Percentiles rank a stretch among this genome's conserved stretches.
Conservation (phyloP, 2,329 filamentous ascomycete genomes). For the Aureobasidium lini region DNA sequence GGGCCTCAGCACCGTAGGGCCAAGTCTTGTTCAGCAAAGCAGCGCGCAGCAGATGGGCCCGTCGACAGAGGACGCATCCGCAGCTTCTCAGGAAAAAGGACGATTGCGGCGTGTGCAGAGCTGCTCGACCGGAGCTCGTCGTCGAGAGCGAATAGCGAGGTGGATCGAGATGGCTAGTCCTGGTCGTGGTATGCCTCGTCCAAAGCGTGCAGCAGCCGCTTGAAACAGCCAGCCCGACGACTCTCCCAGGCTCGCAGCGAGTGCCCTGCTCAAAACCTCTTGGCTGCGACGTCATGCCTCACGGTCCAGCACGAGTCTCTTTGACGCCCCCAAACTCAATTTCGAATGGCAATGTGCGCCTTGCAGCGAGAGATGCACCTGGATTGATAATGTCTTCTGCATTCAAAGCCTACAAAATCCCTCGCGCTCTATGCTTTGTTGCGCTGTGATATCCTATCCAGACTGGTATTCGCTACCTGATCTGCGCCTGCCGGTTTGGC, state of each 20-base stretch:
- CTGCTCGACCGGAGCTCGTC: background rate
- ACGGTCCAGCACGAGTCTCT: too few species aligned
- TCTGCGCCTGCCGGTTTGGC: background rate
- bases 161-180: background rate
- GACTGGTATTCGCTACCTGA: background rate
- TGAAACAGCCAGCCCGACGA: background rate
- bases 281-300: background rate
- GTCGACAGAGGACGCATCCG: slow-evolving; percentile 6
- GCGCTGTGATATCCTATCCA: background rate
- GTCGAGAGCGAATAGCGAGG: background rate
- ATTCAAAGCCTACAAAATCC: background rate
- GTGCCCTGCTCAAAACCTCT: background rate
- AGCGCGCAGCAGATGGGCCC: background rate
- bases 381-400: background rate
- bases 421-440: background rate
- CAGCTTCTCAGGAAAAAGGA: background rate
- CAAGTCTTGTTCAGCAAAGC: slow-evolving; percentile 7
- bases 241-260: background rate
- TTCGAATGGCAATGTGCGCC: background rate
- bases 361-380: background rate
- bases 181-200: background rate
- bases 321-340: background rate
- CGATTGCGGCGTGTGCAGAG: background rate
- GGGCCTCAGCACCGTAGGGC: background rate
- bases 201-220: background rate